Base-by-base conservation (phyloP, 169 alveolate genomes). In the Cryptosporidium meleagridis region DNA sequence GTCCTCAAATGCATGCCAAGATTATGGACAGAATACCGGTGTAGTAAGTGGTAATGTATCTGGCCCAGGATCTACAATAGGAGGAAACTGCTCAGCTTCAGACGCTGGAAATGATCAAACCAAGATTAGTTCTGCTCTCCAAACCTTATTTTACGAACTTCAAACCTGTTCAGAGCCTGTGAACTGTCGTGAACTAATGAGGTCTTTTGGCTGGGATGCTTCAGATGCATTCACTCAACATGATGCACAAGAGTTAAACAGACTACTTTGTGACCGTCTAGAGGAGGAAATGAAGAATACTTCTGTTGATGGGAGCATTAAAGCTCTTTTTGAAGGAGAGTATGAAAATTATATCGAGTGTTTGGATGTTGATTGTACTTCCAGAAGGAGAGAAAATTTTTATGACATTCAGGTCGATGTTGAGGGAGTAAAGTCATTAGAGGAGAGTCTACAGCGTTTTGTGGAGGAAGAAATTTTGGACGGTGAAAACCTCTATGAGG, bases 261-360 rank as follows among this genome's bases (percentile, higher is more conserved):
- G 97, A 85, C 91, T 96, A 69, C 95, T 98, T 65, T 94, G 97
- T 72, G 99, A 97, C 86, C 95, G 96, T 33, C 95, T 98, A 91
- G 99, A 98, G 85, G 98, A 98, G 94, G 97, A 97, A 92, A 97
- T 98, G 98, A 96, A 95, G 86, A 98, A 98, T 44, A 97, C 99
- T 3, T 93, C 96, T 3, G 98, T 97, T 58, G 98, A 96, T 69
- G 99, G 99, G 0, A 93, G 98, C 70, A 97, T 97, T 55, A 95
- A 95, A 91, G 93, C 94, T 89, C 93, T 97, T 87, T 97, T 97
- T 84, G 99, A 97, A 80, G 99, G 99, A 14, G 98, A 96, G 91
- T 94, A 95, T 91, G 98, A 95, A 93, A 97, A 97, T 69, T 96
- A 95, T 91, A 96, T 98, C 71, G 97, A 96, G 92, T 98, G 99